Evolutionary conservation across 2,329 filamentous ascomycete species (phyloP).

Genomic region (Mollisiaceae sp.): DNA sequence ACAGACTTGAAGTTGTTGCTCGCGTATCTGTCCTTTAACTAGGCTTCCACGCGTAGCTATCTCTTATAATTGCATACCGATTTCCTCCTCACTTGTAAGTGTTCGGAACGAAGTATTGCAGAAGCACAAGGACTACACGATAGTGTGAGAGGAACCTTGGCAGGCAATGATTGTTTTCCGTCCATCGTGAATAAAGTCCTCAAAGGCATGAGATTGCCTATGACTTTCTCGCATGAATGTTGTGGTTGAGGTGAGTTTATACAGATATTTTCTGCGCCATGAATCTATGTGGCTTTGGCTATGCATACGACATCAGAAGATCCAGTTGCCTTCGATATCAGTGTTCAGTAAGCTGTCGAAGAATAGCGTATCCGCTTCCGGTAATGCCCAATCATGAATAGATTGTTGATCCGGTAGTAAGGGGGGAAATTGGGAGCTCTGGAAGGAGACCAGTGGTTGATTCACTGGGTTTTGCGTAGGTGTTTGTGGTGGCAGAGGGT

Average conservation of each 20-base stretch:
- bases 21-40: not conserved
- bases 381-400: constrained; percentile 32
- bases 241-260: not conserved
- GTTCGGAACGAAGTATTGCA: no score
- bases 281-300: not conserved
- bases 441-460: constrained; percentile 33
- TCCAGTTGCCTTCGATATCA: constrained; percentile 42
- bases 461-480: constrained; percentile 3
- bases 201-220: not conserved
- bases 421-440: constrained; percentile 31
- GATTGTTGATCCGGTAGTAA: constrained; percentile 28
- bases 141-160: no score
- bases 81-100: not conserved
- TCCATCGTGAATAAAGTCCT: not conserved
- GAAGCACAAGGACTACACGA: no score
- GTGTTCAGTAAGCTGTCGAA: constrained; percentile 42
- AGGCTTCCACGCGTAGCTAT: not conserved
- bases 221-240: not conserved
- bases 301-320: constrained; percentile 32
- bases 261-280: not conserved
- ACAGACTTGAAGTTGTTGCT: not conserved
- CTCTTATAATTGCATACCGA: not conserved
- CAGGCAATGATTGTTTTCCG: not conserved
- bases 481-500: constrained; percentile 1
- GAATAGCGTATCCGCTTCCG: constrained; percentile 38